Evolutionary conservation across 2,329 filamentous ascomycete genomes (phyloP).

Genomic region (Fusarium torulosum): DNA sequence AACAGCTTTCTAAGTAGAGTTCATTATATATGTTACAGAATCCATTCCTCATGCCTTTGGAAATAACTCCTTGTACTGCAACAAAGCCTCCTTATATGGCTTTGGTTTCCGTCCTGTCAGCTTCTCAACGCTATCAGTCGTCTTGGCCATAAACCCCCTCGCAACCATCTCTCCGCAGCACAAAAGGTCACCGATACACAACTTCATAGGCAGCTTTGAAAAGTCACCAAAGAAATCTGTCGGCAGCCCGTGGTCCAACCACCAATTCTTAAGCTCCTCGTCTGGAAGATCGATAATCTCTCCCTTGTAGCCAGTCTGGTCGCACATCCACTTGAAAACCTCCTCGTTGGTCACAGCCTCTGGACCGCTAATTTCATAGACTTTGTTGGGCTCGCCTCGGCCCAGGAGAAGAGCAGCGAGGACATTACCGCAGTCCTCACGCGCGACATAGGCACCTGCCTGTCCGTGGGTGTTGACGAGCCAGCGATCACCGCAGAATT

Average conservation of each 20-base stretch:
- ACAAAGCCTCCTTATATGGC: slow-evolving; percentile 35
- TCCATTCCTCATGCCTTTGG: slow-evolving; percentile 9
- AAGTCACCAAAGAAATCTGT: slow-evolving; percentile 44
- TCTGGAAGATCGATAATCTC: slow-evolving; percentile 41
- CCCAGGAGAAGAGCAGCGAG: slow-evolving; percentile 37
- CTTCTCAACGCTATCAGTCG: slow-evolving; percentile 44
- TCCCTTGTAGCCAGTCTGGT: slow-evolving; percentile 39
- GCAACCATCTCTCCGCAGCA: slow-evolving; percentile 47
- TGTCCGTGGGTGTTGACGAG: slow-evolving; percentile 40
- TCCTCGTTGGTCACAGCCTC: slow-evolving; percentile 40
- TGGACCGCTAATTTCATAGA: slow-evolving; percentile 42
- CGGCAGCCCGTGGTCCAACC: slow-evolving; percentile 40
- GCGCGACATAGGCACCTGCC: slow-evolving; percentile 42
- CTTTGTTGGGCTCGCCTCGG: slow-evolving; percentile 39
- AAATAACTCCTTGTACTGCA: slow-evolving; percentile 43
- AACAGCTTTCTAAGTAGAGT: background rate
- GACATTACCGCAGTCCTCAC: slow-evolving; percentile 43
- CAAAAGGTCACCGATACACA: slow-evolving; percentile 43
- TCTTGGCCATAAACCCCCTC: slow-evolving; percentile 31
- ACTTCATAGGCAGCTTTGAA: slow-evolving; percentile 44
- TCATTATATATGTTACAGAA: background rate
- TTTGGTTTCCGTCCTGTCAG: slow-evolving; percentile 39
- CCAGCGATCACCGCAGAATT: slow-evolving; percentile 44
- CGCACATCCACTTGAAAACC: slow-evolving; percentile 42
- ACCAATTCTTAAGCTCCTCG: slow-evolving; percentile 42